Conservation (phyloP, 2,329 filamentous ascomycete genomes). For the Mycogone perniciosa region DNA sequence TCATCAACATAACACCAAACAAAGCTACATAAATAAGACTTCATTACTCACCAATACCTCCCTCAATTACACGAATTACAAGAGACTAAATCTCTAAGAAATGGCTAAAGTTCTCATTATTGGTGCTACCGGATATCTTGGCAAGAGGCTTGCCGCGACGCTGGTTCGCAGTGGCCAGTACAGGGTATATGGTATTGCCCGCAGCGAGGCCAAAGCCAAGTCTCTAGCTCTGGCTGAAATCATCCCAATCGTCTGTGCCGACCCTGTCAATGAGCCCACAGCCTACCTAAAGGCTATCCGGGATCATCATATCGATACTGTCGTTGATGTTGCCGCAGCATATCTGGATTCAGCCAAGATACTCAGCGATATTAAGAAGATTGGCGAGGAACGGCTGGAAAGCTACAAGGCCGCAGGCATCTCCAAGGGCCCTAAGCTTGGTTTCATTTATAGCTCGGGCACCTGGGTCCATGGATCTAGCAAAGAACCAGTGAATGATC, state of each 20-base stretch:
- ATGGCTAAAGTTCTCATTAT: conserved; percentile 13
- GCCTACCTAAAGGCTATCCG: conserved; percentile 8
- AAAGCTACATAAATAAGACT: background rate
- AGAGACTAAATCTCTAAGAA: background rate
- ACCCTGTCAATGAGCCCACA: conserved; percentile 11
- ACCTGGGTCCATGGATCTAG: conserved; percentile 13
- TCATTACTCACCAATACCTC: too few relatives aligned
- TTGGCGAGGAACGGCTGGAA: conserved; percentile 7
- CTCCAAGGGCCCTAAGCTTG: conserved; percentile 9
- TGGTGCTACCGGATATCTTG: conserved; percentile 13
- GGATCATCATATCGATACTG: conserved; percentile 8
- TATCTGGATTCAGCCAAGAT: conserved; percentile 10
- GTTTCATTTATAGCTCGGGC: conserved; percentile 13
- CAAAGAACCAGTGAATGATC: conserved; percentile 8
- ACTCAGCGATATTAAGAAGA: conserved; percentile 6
- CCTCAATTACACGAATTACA: too few relatives aligned
- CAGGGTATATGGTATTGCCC: conserved; percentile 11
- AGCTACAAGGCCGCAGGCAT: conserved; percentile 7
- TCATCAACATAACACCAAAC: background rate
- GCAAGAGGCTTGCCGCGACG: conserved; percentile 9
- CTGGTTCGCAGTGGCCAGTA: conserved; percentile 12
- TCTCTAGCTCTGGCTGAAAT: conserved; percentile 11
- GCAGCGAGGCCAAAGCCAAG: conserved; percentile 10
- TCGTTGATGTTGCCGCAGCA: conserved; percentile 12
- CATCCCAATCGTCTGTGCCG: conserved; percentile 10